A percentile compares a stretch with the other conserved stretches of the same genome.
Evolutionary conservation across 1,284 basidiomycete species (phyloP).

Genomic region (Papiliotrema terrestris): DNA sequence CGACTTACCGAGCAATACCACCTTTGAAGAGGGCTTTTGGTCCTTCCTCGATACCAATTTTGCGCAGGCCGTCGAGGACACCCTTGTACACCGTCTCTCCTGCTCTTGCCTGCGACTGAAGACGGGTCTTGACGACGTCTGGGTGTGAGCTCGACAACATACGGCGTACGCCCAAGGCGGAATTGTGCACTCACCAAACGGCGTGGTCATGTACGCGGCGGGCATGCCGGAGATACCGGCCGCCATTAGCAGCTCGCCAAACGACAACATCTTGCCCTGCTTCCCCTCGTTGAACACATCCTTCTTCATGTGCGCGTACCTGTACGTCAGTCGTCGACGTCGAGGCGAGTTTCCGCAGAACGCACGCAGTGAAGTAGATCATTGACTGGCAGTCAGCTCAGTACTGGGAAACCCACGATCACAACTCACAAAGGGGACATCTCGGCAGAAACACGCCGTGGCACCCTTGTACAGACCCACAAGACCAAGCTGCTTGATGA

Average conservation of each 20-base stretch:
- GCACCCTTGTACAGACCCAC: conserved; percentile 75
- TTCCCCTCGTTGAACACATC: conserved; percentile 95
- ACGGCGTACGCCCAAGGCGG: background rate
- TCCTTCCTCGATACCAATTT: conserved; percentile 66
- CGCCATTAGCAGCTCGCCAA: conserved; percentile 76
- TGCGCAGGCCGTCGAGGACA: conserved; percentile 79
- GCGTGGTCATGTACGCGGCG: conserved; percentile 46
- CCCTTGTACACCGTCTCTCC: conserved; percentile 94
- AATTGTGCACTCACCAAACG: conserved; percentile 11
- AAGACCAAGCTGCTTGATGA: conserved; percentile 86
- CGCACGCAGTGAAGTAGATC: conserved; percentile 54
- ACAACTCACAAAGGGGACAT: conserved; percentile 75
- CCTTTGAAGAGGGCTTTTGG: conserved; percentile 45
- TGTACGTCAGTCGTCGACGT: conserved; percentile 2
- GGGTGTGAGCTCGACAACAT: conserved; percentile 15
- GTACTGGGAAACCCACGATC: conserved; percentile 3
- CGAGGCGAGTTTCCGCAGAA: background rate
- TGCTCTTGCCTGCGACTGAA: conserved; percentile 91
- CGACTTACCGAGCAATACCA: conserved; percentile 78
- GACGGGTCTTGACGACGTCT: conserved; percentile 97
- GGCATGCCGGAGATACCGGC: conserved; percentile 74
- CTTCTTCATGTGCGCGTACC: conserved; percentile 55
- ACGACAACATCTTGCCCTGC: conserved; percentile 87
- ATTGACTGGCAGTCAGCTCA: conserved; percentile 33
- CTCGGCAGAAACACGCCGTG: conserved; percentile 50